phyloP scores from a whole-genome alignment of 1,284 basidiomycete genomes.

The Ganoderma lingzhi region DNA sequence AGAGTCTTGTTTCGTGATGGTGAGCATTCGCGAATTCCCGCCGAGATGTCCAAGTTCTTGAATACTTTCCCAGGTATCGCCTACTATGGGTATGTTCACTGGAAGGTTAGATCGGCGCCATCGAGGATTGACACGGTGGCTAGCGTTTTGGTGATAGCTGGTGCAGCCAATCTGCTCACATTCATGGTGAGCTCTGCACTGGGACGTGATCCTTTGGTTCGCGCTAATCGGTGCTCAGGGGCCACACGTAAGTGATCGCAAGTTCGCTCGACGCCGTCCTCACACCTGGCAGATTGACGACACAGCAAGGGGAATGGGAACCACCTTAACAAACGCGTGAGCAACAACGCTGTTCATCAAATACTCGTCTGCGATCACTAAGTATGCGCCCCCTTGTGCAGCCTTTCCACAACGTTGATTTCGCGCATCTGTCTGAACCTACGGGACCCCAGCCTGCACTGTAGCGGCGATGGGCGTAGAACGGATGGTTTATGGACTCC shows the following conservation, averaged over 20 bases:
- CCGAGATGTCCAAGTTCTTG: neutral
- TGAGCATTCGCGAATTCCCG: neutral
- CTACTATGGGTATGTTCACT: conserved; percentile 24
- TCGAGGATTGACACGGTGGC: neutral
- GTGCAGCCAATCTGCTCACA: conserved; percentile 32
- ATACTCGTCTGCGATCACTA: neutral
- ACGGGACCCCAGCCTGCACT: conserved; percentile 23
- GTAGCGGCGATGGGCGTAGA: neutral
- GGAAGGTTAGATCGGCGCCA: neutral
- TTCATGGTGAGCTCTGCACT: conserved; percentile 29
- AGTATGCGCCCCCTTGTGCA: neutral
- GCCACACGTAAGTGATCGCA: conserved; percentile 8
- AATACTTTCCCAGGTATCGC: conserved; percentile 18
- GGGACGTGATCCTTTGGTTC: neutral
- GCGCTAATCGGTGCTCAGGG: neutral
- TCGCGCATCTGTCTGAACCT: conserved; percentile 28
- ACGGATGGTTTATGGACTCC: neutral
- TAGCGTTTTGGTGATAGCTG: conserved; percentile 30
- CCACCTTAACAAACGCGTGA: conserved; percentile 36
- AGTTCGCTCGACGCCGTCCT: neutral
- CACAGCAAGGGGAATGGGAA: conserved; percentile 21
- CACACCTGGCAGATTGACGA: conserved; percentile 11
- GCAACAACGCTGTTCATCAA: conserved; percentile 10
- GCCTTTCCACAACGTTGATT: conserved; percentile 27
- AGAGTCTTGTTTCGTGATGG: conserved; percentile 30